Percentiles rank a stretch among this genome's conserved stretches.
phyloP scores from a whole-genome alignment of 305 asterid species.

The Fraxinus floribunda region DNA sequence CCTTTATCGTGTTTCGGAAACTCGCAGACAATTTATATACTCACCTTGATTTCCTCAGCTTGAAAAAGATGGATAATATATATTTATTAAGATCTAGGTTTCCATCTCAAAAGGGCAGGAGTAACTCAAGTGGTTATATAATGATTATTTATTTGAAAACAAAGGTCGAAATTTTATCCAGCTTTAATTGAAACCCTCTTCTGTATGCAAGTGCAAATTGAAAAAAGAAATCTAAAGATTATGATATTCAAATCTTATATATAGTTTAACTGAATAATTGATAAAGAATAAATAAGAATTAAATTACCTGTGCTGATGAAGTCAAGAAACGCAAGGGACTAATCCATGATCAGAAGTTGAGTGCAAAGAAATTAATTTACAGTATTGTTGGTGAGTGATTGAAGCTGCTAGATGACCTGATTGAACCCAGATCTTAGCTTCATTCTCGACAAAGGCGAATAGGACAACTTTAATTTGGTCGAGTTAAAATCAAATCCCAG shows the following conservation, averaged over 20 bases:
- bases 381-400: slow-evolving; percentile 44
- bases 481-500: neutral
- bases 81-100: neutral
- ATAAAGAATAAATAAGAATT: neutral
- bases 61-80: neutral
- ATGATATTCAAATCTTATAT: neutral
- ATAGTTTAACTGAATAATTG: neutral
- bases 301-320: neutral
- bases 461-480: slow-evolving; percentile 4
- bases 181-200: neutral
- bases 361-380: neutral
- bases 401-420: slow-evolving; percentile 59
- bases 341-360: neutral
- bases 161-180: neutral
- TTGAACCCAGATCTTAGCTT: slow-evolving; percentile 16
- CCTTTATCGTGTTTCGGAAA: neutral
- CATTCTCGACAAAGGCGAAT: neutral
- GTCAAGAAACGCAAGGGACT: neutral
- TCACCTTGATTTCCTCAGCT: neutral
- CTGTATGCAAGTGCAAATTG: neutral
- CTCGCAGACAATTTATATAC: neutral
- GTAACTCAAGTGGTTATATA: neutral
- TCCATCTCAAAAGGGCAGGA: neutral
- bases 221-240: neutral
- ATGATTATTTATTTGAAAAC: neutral